Conservation (phyloP, 176 grass and related monocot genomes). For the Pharus latifolius region DNA sequence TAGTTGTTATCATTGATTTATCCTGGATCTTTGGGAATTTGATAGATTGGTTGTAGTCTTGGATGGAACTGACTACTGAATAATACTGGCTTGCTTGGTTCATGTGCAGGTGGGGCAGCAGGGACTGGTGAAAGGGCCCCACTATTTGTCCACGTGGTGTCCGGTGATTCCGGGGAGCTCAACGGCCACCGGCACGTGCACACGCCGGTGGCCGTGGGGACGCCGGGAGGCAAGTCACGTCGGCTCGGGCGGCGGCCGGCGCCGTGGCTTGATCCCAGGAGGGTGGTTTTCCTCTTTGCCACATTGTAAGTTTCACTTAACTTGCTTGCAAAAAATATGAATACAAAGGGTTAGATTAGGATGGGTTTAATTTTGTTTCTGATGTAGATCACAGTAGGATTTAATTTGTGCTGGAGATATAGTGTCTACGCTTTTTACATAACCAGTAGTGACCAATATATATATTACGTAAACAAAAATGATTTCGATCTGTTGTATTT, state of each 20-base stretch:
- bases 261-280: constrained; percentile 68
- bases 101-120: neutral
- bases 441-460: no score
- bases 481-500: no score
- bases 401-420: no score
- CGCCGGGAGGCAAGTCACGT: constrained; percentile 42
- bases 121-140: constrained; percentile 16
- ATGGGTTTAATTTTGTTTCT: no score
- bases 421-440: no score
- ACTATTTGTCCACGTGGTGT: constrained; percentile 45
- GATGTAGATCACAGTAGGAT: no score
- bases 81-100: neutral
- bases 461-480: no score
- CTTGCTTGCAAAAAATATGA: no score
- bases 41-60: neutral
- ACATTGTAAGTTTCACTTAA: constrained; percentile 80
- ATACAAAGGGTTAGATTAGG: no score
- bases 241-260: constrained; percentile 44
- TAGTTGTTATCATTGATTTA: neutral
- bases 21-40: neutral
- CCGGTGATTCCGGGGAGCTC: constrained; percentile 24
- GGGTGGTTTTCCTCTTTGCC: constrained; percentile 83
- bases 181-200: constrained; percentile 27
- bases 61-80: neutral
- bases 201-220: constrained; percentile 35